Evolutionary conservation across 495 filamentous ascomycete genomes (phyloP).

Genomic region (Xylaria cubensis): DNA sequence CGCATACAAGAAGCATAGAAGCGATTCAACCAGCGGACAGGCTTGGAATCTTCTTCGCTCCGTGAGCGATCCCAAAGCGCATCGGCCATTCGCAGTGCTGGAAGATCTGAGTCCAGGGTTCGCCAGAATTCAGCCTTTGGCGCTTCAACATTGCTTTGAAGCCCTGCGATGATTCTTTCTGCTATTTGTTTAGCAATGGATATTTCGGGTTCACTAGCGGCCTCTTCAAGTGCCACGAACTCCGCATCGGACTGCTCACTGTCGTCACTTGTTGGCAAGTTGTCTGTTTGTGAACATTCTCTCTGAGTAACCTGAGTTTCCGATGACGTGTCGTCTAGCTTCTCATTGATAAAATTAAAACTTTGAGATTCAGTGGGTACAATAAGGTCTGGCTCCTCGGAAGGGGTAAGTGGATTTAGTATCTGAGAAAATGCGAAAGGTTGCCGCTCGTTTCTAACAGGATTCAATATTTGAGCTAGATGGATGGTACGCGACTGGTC

Average conservation of each 20-base stretch:
- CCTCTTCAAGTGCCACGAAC: neutral
- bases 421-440: neutral
- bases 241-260: neutral
- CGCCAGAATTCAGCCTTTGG: constrained; percentile 5
- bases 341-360: neutral
- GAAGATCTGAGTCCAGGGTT: neutral
- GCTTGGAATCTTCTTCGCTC: neutral
- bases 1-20: constrained; percentile 17
- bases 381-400: neutral
- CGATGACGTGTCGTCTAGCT: neutral
- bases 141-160: neutral
- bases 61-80: constrained; percentile 4
- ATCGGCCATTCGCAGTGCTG: neutral
- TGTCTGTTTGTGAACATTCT: neutral
- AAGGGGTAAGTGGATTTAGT: neutral
- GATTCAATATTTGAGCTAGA: neutral
- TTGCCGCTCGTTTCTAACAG: neutral
- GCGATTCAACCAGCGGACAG: constrained; percentile 5
- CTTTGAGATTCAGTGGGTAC: neutral
- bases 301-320: neutral
- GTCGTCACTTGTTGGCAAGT: too few relatives aligned
- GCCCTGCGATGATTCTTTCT: neutral
- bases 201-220: neutral
- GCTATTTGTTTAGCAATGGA: neutral
- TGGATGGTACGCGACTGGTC: neutral